Base-by-base conservation (phyloP, 202 grass and related monocot species). In the Carex sylvatica region DNA sequence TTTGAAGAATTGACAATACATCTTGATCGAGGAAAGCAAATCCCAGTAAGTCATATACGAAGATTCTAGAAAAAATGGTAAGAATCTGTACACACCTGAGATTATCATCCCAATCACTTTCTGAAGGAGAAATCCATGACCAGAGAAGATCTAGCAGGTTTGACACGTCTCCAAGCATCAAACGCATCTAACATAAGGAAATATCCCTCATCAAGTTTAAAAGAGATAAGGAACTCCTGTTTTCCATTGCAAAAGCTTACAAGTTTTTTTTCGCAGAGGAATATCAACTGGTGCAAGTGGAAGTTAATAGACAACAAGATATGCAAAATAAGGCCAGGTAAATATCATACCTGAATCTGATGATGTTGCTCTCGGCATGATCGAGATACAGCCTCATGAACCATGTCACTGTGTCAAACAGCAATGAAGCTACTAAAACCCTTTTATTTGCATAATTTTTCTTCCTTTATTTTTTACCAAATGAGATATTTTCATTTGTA, bases 101-200 rank as follows among this genome's bases (percentile, higher is more conserved):
- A 69, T 69, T 82, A 53, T 82, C 42, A 49, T 67, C 61, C 61
- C 64, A 47, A 54, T 80, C 40, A 80, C 89, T 91, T 91, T 93
- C 91, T 71, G 88, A 84, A 11, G 91, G 88, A 56, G 95, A 95
- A 44, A 95, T 54, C 95, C 92, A 98, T 74, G 89, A 94, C 92
- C 92, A 98, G 9, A 98, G 83, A 87, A 98, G 87, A 28, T 98
- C 95, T 80, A 98, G 82, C 65, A 98, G 92, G 88, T 90, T 86
- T 65, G 86, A 76, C 83, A 98, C 83, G 75, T 95, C 82, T 74
- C 92, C 92, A 76, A 92, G 84, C 91, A 98, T 98, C 80, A 98
- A 85, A 90, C 85, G 92, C 91, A 98, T 95, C 95, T 98, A 72
- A 83, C 82, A 82, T 9, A 77, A 70, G 52, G 42, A 80, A 88